Percentiles rank a stretch among this genome's conserved stretches.
These are phyloP conservation scores for Trichoderma simmonsii DNA, from an alignment of 2,329 filamentous ascomycete genomes.

Conservation along the genomic window DNA sequence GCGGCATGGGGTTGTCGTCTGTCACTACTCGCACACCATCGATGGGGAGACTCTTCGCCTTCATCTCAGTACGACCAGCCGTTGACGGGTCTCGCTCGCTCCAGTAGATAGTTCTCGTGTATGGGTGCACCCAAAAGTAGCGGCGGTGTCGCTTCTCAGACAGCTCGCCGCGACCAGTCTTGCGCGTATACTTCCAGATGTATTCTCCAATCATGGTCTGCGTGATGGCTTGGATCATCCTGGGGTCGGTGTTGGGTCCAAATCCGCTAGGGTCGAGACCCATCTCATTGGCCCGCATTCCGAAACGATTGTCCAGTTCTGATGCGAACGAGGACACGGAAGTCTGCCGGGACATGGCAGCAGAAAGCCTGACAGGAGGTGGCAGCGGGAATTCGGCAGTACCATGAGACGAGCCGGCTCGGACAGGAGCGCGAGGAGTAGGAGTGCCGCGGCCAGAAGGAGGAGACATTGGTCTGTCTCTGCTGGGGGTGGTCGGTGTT, in stretches of 20 bases:
- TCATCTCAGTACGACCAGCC: slow-evolving; percentile 72
- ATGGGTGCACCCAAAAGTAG: slow-evolving; percentile 99
- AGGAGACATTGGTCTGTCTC: slow-evolving; percentile 44
- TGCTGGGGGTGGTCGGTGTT: slow-evolving; percentile 61
- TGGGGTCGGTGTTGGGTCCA: slow-evolving; percentile 76
- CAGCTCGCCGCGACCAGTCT: slow-evolving; percentile 82
- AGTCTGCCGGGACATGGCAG: slow-evolving; percentile 52
- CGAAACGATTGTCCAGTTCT: slow-evolving; percentile 88
- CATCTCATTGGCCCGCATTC: slow-evolving; percentile 60
- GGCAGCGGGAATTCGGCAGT: slow-evolving; percentile 49
- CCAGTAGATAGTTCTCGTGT: slow-evolving; percentile 96
- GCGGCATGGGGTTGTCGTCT: slow-evolving; percentile 93
- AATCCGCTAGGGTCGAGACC: slow-evolving; percentile 56
- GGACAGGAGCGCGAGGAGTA: slow-evolving; percentile 52
- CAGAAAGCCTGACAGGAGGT: slow-evolving; percentile 29
- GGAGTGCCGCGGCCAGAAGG: slow-evolving; percentile 51
- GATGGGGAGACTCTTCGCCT: slow-evolving; percentile 86
- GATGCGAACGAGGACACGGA: slow-evolving; percentile 95
- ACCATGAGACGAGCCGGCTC: slow-evolving; percentile 45
- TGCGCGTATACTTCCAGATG: slow-evolving; percentile 98
- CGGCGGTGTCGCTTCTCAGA: slow-evolving; percentile 87
- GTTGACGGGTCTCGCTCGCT: slow-evolving; percentile 82
- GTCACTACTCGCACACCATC: slow-evolving; percentile 88
- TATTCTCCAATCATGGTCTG: slow-evolving; percentile 99
- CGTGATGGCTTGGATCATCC: slow-evolving; percentile 98